Evolutionary conservation across 2,329 filamentous ascomycete species (phyloP), one percentile per base, ranked within the genome.

Genomic region (Ambrosiella cleistominuta): DNA sequence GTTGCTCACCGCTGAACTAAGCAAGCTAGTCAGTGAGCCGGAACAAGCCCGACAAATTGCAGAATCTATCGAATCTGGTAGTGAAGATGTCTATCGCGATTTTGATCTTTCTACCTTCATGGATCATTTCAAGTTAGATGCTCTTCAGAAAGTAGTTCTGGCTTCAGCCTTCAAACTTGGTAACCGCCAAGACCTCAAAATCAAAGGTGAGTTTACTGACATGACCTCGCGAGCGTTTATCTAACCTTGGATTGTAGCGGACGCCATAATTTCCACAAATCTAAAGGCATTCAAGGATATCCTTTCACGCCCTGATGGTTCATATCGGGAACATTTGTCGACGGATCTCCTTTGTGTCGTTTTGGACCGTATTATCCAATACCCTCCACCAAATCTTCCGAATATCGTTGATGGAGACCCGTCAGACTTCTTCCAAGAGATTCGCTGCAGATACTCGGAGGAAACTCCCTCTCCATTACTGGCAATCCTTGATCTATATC

Each of bases 21-120:
- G 85, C 66, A 95, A 95, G 73, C 81, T 96, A 63, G 79, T 83
- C 54, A 81, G 82, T 62, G 86, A 95, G 68, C 76, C 81, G 56
- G 81, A 89, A 59, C 88, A 96, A 72, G 86, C 90, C 55, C 79
- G 81, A 65, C 94, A 88, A 71, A 95, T 98, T 67, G 90, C 91
- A 61, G 90, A 97, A 69, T 86, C 90, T 17, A 85, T 98, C 67
- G 90, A 96, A 70, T 85, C 83, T 1, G 87, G 83, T 17, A 91
- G 93, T 64, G 89, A 93, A 65, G 91, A 98, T 65, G 81, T 95
- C 61, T 96, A 95, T 69, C 85, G 89, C 60, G 91, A 97, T 68
- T 96, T 98, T 66, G 91, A 98, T 68, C 78, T 98, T n/a, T 86
- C 87, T 1, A 87, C 86, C 1, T 97, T 98, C 68, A 83, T 97